A percentile compares a stretch with the other conserved stretches of the same genome.
These are phyloP conservation scores for Zygotorulaspora chibaensis DNA, from an alignment of 805 yeast species.

Conservation along the genomic window DNA sequence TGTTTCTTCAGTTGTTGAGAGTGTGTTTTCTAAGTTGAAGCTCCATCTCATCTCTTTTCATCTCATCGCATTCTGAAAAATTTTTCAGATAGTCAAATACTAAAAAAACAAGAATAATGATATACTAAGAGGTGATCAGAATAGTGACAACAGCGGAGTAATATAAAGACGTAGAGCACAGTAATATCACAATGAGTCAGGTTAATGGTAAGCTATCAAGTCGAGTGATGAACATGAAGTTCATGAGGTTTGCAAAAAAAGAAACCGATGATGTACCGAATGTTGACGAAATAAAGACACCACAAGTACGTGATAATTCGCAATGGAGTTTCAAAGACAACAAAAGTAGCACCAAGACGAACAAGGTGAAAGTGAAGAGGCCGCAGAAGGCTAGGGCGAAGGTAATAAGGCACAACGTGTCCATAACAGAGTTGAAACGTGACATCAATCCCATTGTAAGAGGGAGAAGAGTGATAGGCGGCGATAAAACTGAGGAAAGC, in stretches of 20 bases:
- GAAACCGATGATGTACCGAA: constrained; percentile 34
- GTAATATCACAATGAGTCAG: constrained; percentile 15
- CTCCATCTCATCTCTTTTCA: constrained; percentile 11
- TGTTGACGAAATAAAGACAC: constrained; percentile 25
- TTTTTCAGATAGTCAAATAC: constrained; percentile 7
- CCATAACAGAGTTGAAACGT: constrained; percentile 13
- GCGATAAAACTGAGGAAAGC: constrained; percentile 33
- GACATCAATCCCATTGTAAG: constrained; percentile 5
- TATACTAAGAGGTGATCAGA: background rate
- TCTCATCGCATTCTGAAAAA: constrained; percentile 19
- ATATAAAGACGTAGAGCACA: background rate
- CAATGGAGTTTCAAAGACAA: constrained; percentile 16
- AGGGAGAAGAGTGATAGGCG: constrained; percentile 12
- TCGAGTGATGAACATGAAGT: constrained; percentile 82
- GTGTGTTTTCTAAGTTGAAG: background rate
- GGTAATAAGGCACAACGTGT: constrained; percentile 5
- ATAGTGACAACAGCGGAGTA: background rate
- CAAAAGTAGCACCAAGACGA: constrained; percentile 1
- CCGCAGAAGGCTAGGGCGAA: constrained; percentile 1
- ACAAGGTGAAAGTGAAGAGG: constrained; percentile 4
- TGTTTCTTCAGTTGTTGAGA: no score
- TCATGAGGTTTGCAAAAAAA: constrained; percentile 47
- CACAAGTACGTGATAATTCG: constrained; percentile 19
- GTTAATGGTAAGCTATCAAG: constrained; percentile 47
- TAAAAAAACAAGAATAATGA: background rate